Evolutionary conservation across 2,329 filamentous ascomycete species (phyloP), one percentile per base, ranked within the genome.

Genomic region (Tothia fuscella): DNA sequence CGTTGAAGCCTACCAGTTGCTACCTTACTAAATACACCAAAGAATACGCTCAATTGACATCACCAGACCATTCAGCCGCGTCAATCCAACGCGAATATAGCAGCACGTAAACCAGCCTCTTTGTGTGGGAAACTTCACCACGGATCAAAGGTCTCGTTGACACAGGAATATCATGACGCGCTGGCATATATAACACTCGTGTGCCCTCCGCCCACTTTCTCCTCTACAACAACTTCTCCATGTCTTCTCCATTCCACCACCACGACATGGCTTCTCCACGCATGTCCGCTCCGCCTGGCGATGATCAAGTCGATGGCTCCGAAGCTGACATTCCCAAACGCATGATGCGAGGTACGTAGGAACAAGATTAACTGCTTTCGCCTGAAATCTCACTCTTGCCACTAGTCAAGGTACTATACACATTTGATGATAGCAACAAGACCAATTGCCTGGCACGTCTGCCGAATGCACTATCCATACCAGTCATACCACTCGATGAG

Each of bases 381-480:
- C 6, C 3, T 12, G 7, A 26, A 21, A 9, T 19, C 26, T 40
- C 22, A 40, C 12, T 5, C 3, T 21, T n/a, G n/a, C 9, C n/a
- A 49, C 49, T 61, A 93, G 88, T 96, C 62, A 96, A 96, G 71
- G 82, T 96, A 38, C 79, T 93, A 47, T 98, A 96, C 64, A 94
- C 87, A 24, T 95, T 96, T 64, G 88, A 96, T 60, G 79, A 80
- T 56, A 80, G 89, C 50, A 81, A 78, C 64, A 87, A 87, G 62
- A 80, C 86, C 49, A 88, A 89, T 57, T 95, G 87, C 61, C 72
- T 98, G 38, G 88, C 89, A 46, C 76, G 89, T 53, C 81, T 85
- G 68, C 82, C 85, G 14, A 80, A 89, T 45, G 72, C 81, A 13
- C 69, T 94, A 44, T 73, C 82, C 40, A 77, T 95, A 28, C 85